Evolutionary conservation across 75 land plant species (phyloP), one percentile per base, ranked within the genome.

Genomic region (Pinus tabuliformis): DNA sequence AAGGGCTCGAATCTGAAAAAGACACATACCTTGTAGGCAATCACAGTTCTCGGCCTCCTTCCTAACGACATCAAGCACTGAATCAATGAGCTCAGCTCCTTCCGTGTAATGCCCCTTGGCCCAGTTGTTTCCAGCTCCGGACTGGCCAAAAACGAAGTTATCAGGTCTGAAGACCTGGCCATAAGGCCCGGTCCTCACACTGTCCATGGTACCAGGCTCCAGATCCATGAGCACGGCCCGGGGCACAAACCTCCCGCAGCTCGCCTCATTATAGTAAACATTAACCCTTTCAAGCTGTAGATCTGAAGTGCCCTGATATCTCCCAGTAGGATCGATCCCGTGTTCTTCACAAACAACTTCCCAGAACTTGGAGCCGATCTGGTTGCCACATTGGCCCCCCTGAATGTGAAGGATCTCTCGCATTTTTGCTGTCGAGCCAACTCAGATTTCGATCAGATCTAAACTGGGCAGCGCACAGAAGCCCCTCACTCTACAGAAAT

Each of bases 31-130:
- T 87, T 87, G 90, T 5, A 88, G 80, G 73, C 84, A 81, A 57
- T 83, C 84, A 13, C 84, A 83, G 59, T 79, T 82, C 77, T 82
- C 82, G 14, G 85, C 85, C 83, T 83, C 85, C 75, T 83, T 83
- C 52, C 85, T 74, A 36, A 80, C 89, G 3, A 87, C 89, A 56
- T 87, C 89, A 45, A 87, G 84, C 17, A 87, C 89, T 0, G 88
- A 78, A 45, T 87, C 89, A 12, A 87, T 86, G 49, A 87, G 89
- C 78, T 87, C 89, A 1, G 89, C 89, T 11, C 89, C 89, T 66
- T 87, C 89, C 15, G 89, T 86, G 75, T 87, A 86, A 30, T 87
- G 89, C 0, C 89, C 85, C 70, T 81, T 81, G 18, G 83, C 85
- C 85, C 83, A 83, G 78, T 82, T 82, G 72, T 86, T 84, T 30